phyloP scores from a whole-genome alignment of 179 eudicot species.

The Beta lomatogona region DNA sequence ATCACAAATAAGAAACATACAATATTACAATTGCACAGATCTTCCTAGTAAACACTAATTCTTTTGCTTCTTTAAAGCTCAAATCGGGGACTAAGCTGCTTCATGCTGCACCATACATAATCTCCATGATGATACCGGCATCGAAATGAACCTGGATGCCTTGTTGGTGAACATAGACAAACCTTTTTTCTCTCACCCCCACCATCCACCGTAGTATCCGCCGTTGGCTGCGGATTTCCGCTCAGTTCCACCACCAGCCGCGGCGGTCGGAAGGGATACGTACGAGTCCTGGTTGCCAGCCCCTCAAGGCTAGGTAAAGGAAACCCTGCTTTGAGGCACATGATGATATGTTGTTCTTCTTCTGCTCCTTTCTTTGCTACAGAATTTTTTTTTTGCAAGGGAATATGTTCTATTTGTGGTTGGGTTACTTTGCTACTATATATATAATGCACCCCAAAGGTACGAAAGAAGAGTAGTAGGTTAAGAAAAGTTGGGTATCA shows the following conservation, averaged over 20 bases:
- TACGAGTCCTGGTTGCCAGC: constrained; percentile 11
- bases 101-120: constrained; percentile 54
- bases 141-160: constrained; percentile 69
- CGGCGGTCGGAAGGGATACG: constrained; percentile 22
- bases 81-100: constrained; percentile 1
- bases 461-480: constrained; percentile 39
- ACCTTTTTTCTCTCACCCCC: constrained; percentile 27
- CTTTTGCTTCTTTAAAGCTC: neutral
- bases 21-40: neutral
- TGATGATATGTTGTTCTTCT: constrained; percentile 10
- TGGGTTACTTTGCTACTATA: neutral
- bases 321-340: constrained; percentile 46
- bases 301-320: constrained; percentile 24
- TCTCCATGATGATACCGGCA: constrained; percentile 61
- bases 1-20: constrained; percentile 11
- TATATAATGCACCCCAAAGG: constrained; percentile 21
- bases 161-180: constrained; percentile 75
- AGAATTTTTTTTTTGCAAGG: constrained; percentile 2
- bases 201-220: constrained; percentile 6
- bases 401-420: constrained; percentile 29
- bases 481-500: constrained; percentile 59
- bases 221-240: neutral
- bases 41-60: neutral
- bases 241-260: neutral
- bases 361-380: neutral